Conservation (phyloP, 2,329 filamentous ascomycete genomes). For the Aspergillus hiratsukae region DNA sequence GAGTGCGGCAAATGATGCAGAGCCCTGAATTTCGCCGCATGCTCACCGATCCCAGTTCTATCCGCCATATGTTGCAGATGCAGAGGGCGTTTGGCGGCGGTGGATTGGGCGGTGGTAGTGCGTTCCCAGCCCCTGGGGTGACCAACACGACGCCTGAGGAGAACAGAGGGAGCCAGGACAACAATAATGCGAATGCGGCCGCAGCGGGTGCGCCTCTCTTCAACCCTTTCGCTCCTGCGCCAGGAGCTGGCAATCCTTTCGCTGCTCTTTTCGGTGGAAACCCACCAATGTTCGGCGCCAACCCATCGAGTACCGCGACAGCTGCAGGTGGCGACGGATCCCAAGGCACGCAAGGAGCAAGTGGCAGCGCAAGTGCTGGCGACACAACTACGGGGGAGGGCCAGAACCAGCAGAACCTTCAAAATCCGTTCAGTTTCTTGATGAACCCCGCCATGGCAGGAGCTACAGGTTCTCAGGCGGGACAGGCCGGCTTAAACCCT, state of each 20-base stretch:
- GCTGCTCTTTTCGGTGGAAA: conserved; percentile 52
- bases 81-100: conserved; percentile 59
- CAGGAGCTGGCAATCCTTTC: conserved; percentile 53
- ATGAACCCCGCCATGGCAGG: conserved; percentile 48
- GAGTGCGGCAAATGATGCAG: conserved; percentile 77
- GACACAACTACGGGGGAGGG: conserved; percentile 27
- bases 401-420: conserved; percentile 39
- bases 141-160: conserved; percentile 76
- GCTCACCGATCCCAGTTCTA: conserved; percentile 84
- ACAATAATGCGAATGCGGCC: conserved; percentile 34
- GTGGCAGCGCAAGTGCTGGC: conserved; percentile 25
- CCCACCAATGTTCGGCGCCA: conserved; percentile 21
- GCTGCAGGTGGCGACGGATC: conserved; percentile 25
- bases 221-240: conserved; percentile 26
- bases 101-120: conserved; percentile 45
- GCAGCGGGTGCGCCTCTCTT: conserved; percentile 33
- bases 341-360: conserved; percentile 26
- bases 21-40: conserved; percentile 85
- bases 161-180: conserved; percentile 33
- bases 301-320: conserved; percentile 29
- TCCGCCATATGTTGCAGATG: conserved; percentile 79
- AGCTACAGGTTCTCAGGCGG: conserved; percentile 25
- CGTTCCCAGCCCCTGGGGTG: conserved; percentile 85
- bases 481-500: conserved; percentile 42
- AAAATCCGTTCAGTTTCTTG: conserved; percentile 66